Evolutionary conservation across 805 yeast genomes (phyloP).

Genomic region (Monosporozyma servazzii): DNA sequence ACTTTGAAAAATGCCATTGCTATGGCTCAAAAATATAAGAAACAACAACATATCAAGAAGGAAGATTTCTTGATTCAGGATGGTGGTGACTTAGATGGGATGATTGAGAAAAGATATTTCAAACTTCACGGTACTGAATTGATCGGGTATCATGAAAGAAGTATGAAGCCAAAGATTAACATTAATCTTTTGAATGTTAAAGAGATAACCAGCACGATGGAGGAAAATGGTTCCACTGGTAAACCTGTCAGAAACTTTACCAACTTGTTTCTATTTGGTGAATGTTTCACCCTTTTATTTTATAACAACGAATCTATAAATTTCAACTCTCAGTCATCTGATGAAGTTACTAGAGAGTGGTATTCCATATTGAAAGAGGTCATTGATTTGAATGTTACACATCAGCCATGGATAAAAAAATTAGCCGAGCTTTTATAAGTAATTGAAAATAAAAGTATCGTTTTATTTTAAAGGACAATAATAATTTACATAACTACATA

Average conservation of each 20-base stretch:
- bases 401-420: slow-evolving; percentile 52
- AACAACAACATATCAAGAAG: slow-evolving; percentile 29
- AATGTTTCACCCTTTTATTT: slow-evolving; percentile 68
- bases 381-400: slow-evolving; percentile 44
- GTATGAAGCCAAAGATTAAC: slow-evolving; percentile 61
- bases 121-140: slow-evolving; percentile 62
- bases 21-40: slow-evolving; percentile 32
- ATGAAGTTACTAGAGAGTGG: slow-evolving; percentile 57
- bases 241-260: slow-evolving; percentile 50
- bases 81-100: slow-evolving; percentile 75
- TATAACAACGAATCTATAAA: slow-evolving; percentile 74
- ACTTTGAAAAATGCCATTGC: slow-evolving; percentile 49
- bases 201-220: slow-evolving; percentile 30
- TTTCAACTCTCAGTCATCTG: slow-evolving; percentile 68
- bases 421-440: not conserved
- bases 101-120: slow-evolving; percentile 66
- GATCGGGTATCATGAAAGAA: slow-evolving; percentile 64
- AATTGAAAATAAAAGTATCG: too few species aligned
- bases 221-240: slow-evolving; percentile 15
- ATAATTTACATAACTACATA: not conserved
- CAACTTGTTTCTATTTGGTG: slow-evolving; percentile 58
- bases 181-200: slow-evolving; percentile 66
- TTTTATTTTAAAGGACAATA: not conserved
- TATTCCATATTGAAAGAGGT: slow-evolving; percentile 46
- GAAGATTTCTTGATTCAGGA: slow-evolving; percentile 79